phyloP scores from a whole-genome alignment of 345 rosid genomes.

The Ceriops decandra region DNA sequence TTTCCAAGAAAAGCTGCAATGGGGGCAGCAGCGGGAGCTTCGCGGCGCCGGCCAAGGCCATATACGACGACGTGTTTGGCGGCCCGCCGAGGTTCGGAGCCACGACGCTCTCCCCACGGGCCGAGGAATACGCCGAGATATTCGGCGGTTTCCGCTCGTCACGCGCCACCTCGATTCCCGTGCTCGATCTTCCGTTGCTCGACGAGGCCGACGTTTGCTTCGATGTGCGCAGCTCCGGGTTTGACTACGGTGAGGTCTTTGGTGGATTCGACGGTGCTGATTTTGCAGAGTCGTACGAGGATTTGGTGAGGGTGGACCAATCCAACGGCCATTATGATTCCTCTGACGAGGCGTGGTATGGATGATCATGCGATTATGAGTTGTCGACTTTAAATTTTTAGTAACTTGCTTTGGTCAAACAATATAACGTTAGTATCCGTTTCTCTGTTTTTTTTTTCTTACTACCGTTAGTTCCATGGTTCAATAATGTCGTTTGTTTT shows the following conservation, averaged over 20 bases:
- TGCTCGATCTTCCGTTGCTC: constrained; percentile 72
- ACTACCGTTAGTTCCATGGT: background rate
- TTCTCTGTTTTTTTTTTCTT: background rate
- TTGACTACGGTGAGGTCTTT: constrained; percentile 74
- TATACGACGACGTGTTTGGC: constrained; percentile 76
- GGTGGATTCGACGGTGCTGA: constrained; percentile 57
- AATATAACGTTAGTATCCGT: background rate
- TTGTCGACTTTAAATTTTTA: background rate
- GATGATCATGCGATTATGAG: constrained; percentile 23
- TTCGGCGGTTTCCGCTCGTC: constrained; percentile 75
- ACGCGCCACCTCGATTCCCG: constrained; percentile 81
- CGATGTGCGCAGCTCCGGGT: constrained; percentile 58
- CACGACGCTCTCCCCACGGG: constrained; percentile 68
- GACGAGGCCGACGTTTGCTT: constrained; percentile 46
- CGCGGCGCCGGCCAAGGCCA: constrained; percentile 20
- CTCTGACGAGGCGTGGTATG: constrained; percentile 87
- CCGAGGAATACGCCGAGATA: constrained; percentile 77
- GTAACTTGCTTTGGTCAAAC: background rate
- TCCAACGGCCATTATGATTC: constrained; percentile 44
- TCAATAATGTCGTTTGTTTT: constrained; percentile 4
- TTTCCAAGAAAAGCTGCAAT: constrained; percentile 26
- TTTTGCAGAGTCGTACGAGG: constrained; percentile 61
- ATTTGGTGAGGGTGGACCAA: constrained; percentile 38
- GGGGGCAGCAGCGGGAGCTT: constrained; percentile 6
- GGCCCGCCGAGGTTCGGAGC: constrained; percentile 58